These are phyloP conservation scores for Backusella psychrophila DNA, from an alignment of 192 early-diverging fungal species.

Conservation along the genomic window DNA sequence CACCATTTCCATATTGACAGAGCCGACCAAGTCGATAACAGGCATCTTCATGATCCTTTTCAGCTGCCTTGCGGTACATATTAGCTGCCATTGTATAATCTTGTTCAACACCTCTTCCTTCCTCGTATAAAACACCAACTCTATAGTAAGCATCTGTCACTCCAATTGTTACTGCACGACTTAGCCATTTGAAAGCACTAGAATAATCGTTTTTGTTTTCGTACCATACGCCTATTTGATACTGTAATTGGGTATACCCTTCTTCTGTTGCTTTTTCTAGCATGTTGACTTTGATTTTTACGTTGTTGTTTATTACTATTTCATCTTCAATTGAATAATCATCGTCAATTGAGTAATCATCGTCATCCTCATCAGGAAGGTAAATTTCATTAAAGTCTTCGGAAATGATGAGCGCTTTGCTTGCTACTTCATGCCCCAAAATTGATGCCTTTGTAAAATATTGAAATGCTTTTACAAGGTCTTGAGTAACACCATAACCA, in stretches of 20 bases:
- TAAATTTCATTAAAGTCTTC: no score
- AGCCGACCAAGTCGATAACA: no score
- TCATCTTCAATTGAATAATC: no score
- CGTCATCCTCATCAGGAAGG: no score
- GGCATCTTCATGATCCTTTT: neutral
- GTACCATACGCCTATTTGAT: neutral
- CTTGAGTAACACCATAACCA: neutral
- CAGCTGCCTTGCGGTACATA: neutral
- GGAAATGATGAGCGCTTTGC: neutral
- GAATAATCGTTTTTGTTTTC: no score
- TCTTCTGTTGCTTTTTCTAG: neutral
- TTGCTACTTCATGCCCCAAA: neutral
- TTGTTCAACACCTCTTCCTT: neutral
- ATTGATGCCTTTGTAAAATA: neutral
- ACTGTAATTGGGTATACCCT: neutral
- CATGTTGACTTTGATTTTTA: neutral
- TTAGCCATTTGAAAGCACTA: no score
- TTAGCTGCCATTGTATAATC: no score
- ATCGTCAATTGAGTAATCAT: no score
- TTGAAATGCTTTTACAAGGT: neutral
- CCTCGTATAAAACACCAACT: neutral
- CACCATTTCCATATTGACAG: no score
- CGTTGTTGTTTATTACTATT: no score
- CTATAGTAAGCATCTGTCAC: no score
- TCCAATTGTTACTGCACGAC: no score